A percentile compares a stretch with the other conserved stretches of the same genome.
Evolutionary conservation across 176 grass and related monocot species (phyloP).

Genomic region (bread wheat (Triticum aestivum)): IWGSC_CS_RefSeq_v2.1 NC_057807.1:706066584-706067083

Average conservation of each 20-base stretch:
- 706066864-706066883: background rate
- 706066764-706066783: background rate
- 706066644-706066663: background rate
- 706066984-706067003: no score
- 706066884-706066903: background rate
- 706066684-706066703: background rate
- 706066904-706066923: no score
- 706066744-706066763: no score
- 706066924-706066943: no score
- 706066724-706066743: no score
- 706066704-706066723: no score
- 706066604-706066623: background rate
- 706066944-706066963: no score
- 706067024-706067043: no score
- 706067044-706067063: no score
- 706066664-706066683: background rate
- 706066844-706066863: background rate
- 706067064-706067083: no score
- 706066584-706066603: background rate
- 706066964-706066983: no score
- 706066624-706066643: background rate
- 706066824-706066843: background rate
- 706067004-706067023: no score
- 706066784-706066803: background rate
- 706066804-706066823: background rate